These are phyloP conservation scores for Cryphonectria naterciae DNA, from an alignment of 2,329 filamentous ascomycete genomes.

Conservation along the genomic window DNA sequence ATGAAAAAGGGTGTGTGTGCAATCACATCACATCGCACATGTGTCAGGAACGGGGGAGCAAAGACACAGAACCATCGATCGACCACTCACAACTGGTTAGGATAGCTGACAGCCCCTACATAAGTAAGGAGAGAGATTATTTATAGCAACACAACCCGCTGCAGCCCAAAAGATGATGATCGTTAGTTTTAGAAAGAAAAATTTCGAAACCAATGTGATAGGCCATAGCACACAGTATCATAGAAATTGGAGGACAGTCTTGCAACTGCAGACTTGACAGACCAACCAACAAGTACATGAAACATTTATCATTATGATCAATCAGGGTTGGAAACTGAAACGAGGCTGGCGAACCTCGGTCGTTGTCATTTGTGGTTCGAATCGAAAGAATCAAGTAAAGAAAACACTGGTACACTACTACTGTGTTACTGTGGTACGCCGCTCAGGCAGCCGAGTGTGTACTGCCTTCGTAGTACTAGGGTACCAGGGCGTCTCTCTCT, in stretches of 20 bases:
- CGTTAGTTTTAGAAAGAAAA: not conserved
- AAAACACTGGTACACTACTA: not conserved
- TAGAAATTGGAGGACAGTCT: not conserved
- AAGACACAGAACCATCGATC: not conserved
- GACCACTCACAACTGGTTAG: not conserved
- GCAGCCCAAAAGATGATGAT: not conserved
- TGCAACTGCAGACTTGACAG: not conserved
- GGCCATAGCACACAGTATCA: not conserved
- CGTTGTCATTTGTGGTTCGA: not conserved
- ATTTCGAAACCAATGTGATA: not conserved
- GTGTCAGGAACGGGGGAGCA: not conserved
- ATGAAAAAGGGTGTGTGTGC: not conserved
- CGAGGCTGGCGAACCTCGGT: not conserved
- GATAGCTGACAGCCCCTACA: not conserved
- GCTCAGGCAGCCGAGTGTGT: not conserved
- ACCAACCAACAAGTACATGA: not conserved
- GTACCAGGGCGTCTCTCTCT: not conserved
- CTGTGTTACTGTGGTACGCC: not conserved
- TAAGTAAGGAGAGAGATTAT: not conserved
- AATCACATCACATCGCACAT: not conserved
- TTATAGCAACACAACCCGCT: not conserved
- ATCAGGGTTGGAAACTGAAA: not conserved
- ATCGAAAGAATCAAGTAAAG: not conserved
- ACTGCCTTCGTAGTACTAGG: not conserved
- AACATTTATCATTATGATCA: not conserved